Evolutionary conservation across 495 filamentous ascomycete genomes (phyloP).

Genomic region (Chlorociboria aeruginascens): DNA sequence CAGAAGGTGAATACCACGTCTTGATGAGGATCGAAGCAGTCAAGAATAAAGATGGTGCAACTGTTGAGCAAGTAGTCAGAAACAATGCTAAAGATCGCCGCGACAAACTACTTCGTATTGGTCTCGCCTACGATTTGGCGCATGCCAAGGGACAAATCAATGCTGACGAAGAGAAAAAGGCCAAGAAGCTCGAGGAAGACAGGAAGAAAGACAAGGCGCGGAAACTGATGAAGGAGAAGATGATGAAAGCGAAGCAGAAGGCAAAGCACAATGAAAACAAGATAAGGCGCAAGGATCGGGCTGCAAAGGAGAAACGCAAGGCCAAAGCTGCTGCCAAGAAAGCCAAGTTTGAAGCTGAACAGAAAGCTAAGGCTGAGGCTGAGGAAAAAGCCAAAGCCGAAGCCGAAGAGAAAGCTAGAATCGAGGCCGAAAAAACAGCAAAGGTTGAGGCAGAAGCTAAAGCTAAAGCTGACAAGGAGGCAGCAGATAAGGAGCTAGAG

Average conservation of each 20-base stretch:
- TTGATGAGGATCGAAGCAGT: constrained; percentile 69
- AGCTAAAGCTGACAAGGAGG: neutral
- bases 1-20: constrained; percentile 70
- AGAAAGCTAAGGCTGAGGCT: constrained; percentile 24
- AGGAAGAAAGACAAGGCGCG: constrained; percentile 38
- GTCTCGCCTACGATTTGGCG: constrained; percentile 72
- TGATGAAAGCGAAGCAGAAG: constrained; percentile 31
- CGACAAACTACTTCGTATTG: constrained; percentile 74
- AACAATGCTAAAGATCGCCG: constrained; percentile 48
- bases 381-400: constrained; percentile 20
- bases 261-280: constrained; percentile 20
- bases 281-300: constrained; percentile 20
- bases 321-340: constrained; percentile 8
- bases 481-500: neutral
- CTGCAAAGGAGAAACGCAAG: constrained; percentile 12
- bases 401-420: neutral
- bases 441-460: neutral
- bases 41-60: constrained; percentile 33
- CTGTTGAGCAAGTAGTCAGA: constrained; percentile 59
- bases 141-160: constrained; percentile 59
- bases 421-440: neutral
- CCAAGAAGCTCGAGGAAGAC: constrained; percentile 27
- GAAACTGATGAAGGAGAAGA: constrained; percentile 37
- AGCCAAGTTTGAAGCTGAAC: constrained; percentile 2
- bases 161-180: constrained; percentile 20